phyloP scores from a whole-genome alignment of 495 filamentous ascomycete genomes.

The Chaetomium cochliodes region DNA sequence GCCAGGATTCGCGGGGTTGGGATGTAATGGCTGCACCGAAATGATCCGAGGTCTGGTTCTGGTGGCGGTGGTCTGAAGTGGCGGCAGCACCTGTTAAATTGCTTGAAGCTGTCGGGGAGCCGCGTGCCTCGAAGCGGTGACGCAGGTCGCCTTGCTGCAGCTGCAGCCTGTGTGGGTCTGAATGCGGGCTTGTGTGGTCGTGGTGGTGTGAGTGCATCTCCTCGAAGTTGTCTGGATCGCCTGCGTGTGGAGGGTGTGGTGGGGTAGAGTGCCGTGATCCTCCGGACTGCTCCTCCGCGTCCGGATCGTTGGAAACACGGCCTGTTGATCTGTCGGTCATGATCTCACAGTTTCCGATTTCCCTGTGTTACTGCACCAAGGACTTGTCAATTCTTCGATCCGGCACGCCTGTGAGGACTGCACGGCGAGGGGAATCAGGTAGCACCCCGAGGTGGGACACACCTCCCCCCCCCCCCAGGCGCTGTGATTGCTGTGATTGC shows the following conservation, averaged over 20 bases:
- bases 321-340: constrained; percentile 12
- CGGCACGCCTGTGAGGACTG: constrained; percentile 3
- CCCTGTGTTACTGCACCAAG: neutral
- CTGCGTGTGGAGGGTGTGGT: constrained; percentile 8
- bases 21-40: neutral
- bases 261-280: neutral
- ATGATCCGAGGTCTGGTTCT: neutral
- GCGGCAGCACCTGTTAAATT: neutral
- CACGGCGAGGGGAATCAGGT: neutral
- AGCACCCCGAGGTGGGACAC: neutral
- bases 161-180: constrained; percentile 30
- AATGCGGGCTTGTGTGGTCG: constrained; percentile 12
- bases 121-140: constrained; percentile 28
- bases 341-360: constrained; percentile 13
- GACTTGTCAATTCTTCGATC: constrained; percentile 15
- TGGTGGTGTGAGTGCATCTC: neutral
- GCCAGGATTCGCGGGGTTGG: constrained; percentile 9
- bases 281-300: neutral
- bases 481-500: neutral
- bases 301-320: neutral
- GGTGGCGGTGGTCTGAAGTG: constrained; percentile 14
- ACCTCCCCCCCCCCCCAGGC: constrained; percentile 3
- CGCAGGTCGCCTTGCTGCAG: constrained; percentile 30
- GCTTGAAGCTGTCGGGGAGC: constrained; percentile 4
- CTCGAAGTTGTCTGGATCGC: neutral